phyloP scores from a whole-genome alignment of 2,329 filamentous ascomycete species.

The Phialophora expanda region DNA sequence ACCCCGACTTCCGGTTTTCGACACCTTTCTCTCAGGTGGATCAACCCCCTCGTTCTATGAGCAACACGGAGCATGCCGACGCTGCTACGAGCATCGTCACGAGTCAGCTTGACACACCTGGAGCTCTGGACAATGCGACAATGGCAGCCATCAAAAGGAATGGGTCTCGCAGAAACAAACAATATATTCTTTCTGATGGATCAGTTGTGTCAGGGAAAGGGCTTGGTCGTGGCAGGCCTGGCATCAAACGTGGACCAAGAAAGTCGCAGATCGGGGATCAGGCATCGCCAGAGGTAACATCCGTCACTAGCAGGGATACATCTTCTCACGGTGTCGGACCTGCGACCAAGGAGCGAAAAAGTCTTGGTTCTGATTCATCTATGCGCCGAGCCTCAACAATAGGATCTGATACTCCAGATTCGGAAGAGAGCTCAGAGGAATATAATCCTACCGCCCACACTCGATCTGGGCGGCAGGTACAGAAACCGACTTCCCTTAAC shows the following conservation, averaged over 20 bases:
- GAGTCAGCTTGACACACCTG: background rate
- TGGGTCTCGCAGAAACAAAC: slow-evolving; percentile 26
- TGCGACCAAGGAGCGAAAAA: slow-evolving; percentile 31
- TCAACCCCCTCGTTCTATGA: slow-evolving; percentile 9
- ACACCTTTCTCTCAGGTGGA: slow-evolving; percentile 8
- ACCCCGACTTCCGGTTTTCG: slow-evolving; percentile 25
- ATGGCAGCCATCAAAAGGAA: background rate
- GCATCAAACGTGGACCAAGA: slow-evolving; percentile 40
- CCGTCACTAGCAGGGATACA: slow-evolving; percentile 7
- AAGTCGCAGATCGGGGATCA: slow-evolving; percentile 16
- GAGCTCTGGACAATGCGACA: background rate
- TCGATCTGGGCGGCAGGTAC: slow-evolving; percentile 75
- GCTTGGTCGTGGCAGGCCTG: slow-evolving; percentile 38
- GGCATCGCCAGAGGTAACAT: slow-evolving; percentile 11
- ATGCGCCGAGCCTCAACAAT: slow-evolving; percentile 22
- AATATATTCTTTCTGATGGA: slow-evolving; percentile 36
- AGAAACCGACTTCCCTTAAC: slow-evolving; percentile 67
- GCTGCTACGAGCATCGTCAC: slow-evolving; percentile 13
- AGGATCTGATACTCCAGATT: slow-evolving; percentile 40
- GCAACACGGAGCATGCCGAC: slow-evolving; percentile 7
- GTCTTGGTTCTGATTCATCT: slow-evolving; percentile 19
- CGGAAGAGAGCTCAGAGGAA: slow-evolving; percentile 50
- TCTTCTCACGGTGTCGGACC: background rate
- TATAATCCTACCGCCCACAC: slow-evolving; percentile 65
- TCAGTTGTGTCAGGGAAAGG: slow-evolving; percentile 40